Conservation (phyloP, 352 stramenopile species). For the Phytopythium chamaehyphon region DNA sequence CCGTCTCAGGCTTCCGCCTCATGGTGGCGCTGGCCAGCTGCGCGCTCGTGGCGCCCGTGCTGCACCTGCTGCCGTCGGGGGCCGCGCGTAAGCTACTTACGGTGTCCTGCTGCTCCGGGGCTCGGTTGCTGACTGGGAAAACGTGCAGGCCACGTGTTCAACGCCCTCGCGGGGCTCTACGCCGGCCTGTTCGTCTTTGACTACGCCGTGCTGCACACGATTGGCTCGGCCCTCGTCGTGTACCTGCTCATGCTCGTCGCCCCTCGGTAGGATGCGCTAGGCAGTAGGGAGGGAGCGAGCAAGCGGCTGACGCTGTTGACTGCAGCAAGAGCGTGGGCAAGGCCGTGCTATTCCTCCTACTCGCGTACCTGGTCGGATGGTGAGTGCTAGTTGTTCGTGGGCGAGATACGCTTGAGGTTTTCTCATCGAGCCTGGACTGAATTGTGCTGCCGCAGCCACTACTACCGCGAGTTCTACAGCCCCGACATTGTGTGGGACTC, state of each 20-base stretch:
- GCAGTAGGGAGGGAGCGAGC: too few relatives aligned
- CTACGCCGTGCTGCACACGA: conserved; percentile 67
- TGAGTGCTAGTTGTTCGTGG: conserved; percentile 9
- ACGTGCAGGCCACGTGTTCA: conserved; percentile 71
- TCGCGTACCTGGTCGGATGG: conserved; percentile 68
- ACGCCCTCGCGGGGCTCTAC: conserved; percentile 53
- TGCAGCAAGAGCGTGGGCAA: conserved; percentile 59
- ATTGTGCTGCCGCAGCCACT: conserved; percentile 38
- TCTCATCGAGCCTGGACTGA: not conserved
- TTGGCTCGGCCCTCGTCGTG: conserved; percentile 49
- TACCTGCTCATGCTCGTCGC: conserved; percentile 68
- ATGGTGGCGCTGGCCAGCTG: conserved; percentile 67
- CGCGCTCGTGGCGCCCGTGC: conserved; percentile 60
- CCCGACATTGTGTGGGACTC: conserved; percentile 81
- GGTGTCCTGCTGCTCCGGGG: not conserved
- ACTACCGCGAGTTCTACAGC: conserved; percentile 80
- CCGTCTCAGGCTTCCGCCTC: conserved; percentile 71
- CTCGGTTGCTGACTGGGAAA: not conserved
- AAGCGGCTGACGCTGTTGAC: conserved; percentile 1
- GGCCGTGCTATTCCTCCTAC: conserved; percentile 50
- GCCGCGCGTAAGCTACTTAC: conserved; percentile 41
- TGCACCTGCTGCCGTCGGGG: conserved; percentile 53
- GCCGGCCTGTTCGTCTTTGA: conserved; percentile 79
- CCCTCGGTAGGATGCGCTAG: conserved; percentile 33
- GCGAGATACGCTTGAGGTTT: not conserved